A percentile compares a stretch with the other conserved stretches of the same genome.
phyloP scores from a whole-genome alignment of 352 stramenopile genomes.

The Pythium dissotocum region DNA sequence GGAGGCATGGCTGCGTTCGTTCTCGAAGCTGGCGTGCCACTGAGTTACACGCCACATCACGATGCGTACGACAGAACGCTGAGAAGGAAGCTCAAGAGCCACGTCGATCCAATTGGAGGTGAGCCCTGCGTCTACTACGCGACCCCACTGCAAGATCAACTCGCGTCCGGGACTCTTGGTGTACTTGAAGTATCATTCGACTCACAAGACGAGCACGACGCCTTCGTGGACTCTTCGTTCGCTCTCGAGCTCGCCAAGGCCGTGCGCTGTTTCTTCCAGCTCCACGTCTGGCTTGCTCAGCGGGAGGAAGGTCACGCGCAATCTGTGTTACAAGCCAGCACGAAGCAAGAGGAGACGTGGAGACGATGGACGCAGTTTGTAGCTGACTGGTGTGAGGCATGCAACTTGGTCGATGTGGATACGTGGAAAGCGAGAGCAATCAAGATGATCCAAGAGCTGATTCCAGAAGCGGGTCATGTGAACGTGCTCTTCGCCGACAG shows the following conservation, averaged over 20 bases:
- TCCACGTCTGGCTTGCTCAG: neutral
- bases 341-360: neutral
- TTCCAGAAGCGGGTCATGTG: neutral
- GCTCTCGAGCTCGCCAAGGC: neutral
- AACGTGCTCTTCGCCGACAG: neutral
- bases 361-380: slow-evolving; percentile 3
- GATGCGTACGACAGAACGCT: slow-evolving; percentile 6
- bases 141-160: neutral
- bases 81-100: neutral
- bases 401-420: neutral
- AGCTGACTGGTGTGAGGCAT: neutral
- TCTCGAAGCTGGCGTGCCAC: slow-evolving; percentile 4
- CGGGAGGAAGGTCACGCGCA: neutral
- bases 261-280: neutral
- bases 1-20: slow-evolving; percentile 19
- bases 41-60: slow-evolving; percentile 21
- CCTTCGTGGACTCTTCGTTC: slow-evolving; percentile 3
- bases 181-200: slow-evolving; percentile 20
- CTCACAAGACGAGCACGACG: neutral
- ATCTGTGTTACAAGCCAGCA: neutral
- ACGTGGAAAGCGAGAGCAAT: neutral
- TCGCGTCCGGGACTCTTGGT: neutral
- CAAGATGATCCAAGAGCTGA: neutral
- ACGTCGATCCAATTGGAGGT: neutral
- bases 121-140: slow-evolving; percentile 9